Percentiles rank a stretch among this genome's conserved stretches.
Conservation (phyloP, 2,329 filamentous ascomycete genomes). For the Fusarium continuum region DNA sequence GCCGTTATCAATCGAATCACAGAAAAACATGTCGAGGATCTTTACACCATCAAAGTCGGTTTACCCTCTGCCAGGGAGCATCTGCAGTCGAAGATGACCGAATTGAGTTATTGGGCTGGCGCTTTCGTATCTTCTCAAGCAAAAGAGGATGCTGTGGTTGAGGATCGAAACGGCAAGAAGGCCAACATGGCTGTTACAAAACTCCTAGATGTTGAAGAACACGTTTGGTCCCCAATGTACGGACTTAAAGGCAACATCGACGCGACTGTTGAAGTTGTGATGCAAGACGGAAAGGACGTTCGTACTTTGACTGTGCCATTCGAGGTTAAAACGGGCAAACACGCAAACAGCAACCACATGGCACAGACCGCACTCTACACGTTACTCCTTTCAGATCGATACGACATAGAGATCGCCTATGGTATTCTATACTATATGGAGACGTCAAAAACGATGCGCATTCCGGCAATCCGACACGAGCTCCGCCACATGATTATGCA, state of each 20-base stretch:
- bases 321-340: slow-evolving; percentile 94
- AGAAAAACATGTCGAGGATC: slow-evolving; percentile 83
- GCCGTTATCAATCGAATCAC: slow-evolving; percentile 73
- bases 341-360: slow-evolving; percentile 81
- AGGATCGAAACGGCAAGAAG: slow-evolving; percentile 80
- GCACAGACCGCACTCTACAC: slow-evolving; percentile 97
- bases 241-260: slow-evolving; percentile 98
- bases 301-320: slow-evolving; percentile 87
- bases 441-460: slow-evolving; percentile 83
- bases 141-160: slow-evolving; percentile 74
- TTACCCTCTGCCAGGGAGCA: slow-evolving; percentile 79
- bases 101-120: slow-evolving; percentile 84
- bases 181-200: slow-evolving; percentile 89
- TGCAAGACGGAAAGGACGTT: slow-evolving; percentile 73
- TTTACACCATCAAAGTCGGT: slow-evolving; percentile 86
- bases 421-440: slow-evolving; percentile 97
- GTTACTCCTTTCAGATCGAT: slow-evolving; percentile 88
- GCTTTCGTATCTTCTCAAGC: slow-evolving; percentile 79
- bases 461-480: slow-evolving; percentile 86
- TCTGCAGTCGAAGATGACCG: slow-evolving; percentile 82
- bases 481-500: slow-evolving; percentile 97
- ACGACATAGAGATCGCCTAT: slow-evolving; percentile 90
- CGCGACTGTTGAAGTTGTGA: slow-evolving; percentile 89
- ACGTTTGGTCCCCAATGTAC: slow-evolving; percentile 98
- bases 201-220: slow-evolving; percentile 94